Evolutionary conservation across 768 basidiomycete species (phyloP), one percentile per base, ranked within the genome.

Genomic region (Boletus pseudo-olivaceus): DNA sequence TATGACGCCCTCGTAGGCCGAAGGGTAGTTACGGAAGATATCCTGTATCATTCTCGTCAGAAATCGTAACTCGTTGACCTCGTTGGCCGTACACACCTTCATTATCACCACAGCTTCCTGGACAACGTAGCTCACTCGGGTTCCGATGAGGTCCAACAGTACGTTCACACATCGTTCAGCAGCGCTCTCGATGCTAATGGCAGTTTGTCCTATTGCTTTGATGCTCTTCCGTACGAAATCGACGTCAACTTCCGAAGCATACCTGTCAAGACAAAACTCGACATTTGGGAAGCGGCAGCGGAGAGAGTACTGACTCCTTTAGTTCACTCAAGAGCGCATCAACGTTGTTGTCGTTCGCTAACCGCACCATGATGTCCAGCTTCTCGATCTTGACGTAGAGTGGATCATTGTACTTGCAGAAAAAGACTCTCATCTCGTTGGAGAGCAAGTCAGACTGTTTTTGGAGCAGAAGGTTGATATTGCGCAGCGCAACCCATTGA

Each of bases 351-450:
- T 98, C 96, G 20, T 79, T 81, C 12, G 93, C 94, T 52, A 99
- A 75, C 51, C 93, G 80, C 47, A 98, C 90, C 97, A 99, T 99
- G 67, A 98, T 97, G 62, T 98, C 97, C 60, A 99, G 75, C 72
- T 99, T 98, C 72, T 98, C 97, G 49, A 98, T 83, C 72, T 99
- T 99, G 69, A 98, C 95, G 65, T 98, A 99, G n/a, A 96, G 75
- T 6, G 96, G 96, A 66, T 99, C 96, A 66, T 98, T 98, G 75
- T 99, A 98, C 72, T 99, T 99, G 84, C 96, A 98, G 78, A 98
- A 99, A 71, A 99, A 99, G 19, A 99, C 97, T 42, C 95, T 82
- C 92, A 99, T 95, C 72, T 99, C 96, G 72, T 90, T 97, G 7
- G 88, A 83, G 9, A 99, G 82, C 55, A 97, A 79, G 58, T 94